Conservation (phyloP, 345 rosid species). For the Syzygium aromaticum region DNA sequence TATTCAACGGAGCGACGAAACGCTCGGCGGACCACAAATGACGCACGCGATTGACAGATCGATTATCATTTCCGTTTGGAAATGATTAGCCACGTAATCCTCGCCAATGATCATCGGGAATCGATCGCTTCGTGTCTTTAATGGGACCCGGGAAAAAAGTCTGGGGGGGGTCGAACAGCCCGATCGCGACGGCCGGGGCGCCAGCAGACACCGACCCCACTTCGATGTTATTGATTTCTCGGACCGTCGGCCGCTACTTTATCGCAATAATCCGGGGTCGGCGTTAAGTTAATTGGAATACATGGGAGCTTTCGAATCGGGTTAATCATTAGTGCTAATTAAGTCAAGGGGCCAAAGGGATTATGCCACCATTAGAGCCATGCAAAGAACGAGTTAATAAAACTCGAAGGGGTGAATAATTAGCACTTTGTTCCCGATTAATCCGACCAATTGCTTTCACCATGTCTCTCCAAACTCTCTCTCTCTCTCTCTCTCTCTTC, state of each 20-base stretch:
- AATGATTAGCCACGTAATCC: too few relatives aligned
- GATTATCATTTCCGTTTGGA: not conserved
- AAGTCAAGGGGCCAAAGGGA: constrained; percentile 10
- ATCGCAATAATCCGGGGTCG: not conserved
- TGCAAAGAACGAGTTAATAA: constrained; percentile 6
- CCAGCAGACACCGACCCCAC: not conserved
- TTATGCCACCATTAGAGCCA: constrained; percentile 19
- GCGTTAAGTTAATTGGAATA: not conserved
- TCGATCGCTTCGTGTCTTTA: not conserved
- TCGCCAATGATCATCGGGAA: too few relatives aligned
- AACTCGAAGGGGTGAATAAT: constrained; percentile 22
- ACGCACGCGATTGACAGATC: not conserved
- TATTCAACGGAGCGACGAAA: not conserved
- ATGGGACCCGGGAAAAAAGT: not conserved
- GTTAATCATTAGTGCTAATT: not conserved
- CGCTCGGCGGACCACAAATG: not conserved
- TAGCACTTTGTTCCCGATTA: constrained; percentile 13
- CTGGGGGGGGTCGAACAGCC: not conserved
- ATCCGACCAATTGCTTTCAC: constrained; percentile 16
- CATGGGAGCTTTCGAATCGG: not conserved
- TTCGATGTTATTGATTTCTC: not conserved
- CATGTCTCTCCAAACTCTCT: not conserved
- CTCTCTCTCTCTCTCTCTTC: too few relatives aligned
- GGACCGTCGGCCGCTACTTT: not conserved
- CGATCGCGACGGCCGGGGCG: not conserved